These are phyloP conservation scores for Phialophora expanda DNA, from an alignment of 2,329 filamentous ascomycete genomes.

Conservation along the genomic window DNA sequence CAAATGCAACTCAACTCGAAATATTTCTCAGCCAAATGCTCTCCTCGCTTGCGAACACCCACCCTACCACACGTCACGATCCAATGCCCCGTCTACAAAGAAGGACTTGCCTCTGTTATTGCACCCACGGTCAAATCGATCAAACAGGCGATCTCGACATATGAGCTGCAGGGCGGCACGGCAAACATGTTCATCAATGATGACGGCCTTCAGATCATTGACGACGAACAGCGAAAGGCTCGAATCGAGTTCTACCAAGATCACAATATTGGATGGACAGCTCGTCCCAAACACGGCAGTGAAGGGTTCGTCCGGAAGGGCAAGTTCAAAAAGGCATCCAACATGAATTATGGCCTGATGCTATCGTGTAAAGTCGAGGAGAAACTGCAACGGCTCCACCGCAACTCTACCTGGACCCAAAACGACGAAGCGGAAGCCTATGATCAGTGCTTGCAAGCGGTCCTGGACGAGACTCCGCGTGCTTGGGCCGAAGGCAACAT, in stretches of 20 bases:
- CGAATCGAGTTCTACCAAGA: conserved; percentile 57
- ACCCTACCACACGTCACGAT: conserved; percentile 64
- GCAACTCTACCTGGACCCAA: conserved; percentile 45
- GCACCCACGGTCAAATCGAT: conserved; percentile 61
- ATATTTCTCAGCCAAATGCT: conserved; percentile 77
- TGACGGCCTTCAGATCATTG: conserved; percentile 48
- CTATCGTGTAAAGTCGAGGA: conserved; percentile 68
- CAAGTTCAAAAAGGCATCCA: conserved; percentile 76
- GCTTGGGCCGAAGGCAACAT: conserved; percentile 81
- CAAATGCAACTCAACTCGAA: conserved; percentile 78
- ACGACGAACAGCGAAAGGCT: conserved; percentile 50
- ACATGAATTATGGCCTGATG: conserved; percentile 74
- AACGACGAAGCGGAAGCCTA: conserved; percentile 56
- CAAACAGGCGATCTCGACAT: conserved; percentile 64
- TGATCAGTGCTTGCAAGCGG: conserved; percentile 47
- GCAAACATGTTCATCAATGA: conserved; percentile 49
- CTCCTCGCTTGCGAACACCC: conserved; percentile 63
- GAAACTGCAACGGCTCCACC: conserved; percentile 49
- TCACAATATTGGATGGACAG: conserved; percentile 57
- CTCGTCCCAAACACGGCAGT: conserved; percentile 61
- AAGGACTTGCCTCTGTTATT: conserved; percentile 73
- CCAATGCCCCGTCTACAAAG: conserved; percentile 88
- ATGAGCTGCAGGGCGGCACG: conserved; percentile 60
- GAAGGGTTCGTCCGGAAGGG: conserved; percentile 61
- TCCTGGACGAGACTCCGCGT: conserved; percentile 62